Base-by-base conservation (phyloP, 352 stramenopile species). In the Phytophthora brassicae region DNA sequence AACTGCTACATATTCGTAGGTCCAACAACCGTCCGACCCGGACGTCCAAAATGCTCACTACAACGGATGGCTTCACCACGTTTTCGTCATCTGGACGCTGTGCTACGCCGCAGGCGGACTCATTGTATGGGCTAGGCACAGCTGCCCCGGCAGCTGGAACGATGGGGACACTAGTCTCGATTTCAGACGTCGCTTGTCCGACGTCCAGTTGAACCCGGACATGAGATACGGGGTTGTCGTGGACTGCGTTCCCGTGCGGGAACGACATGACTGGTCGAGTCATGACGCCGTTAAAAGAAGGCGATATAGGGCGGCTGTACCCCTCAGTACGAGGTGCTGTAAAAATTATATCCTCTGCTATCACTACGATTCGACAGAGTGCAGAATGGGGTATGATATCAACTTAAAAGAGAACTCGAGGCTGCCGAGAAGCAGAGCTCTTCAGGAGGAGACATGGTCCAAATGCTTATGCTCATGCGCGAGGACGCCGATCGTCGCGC, bases 121-220 rank as follows among this genome's bases (percentile, higher is more conserved):
- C 12, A 62, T 63, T 50, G 53, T 68, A 6, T 68, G 46, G 53
- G 16, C 11, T 6, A 43, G 56, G 8, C 53, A 68, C 31, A 64
- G 60, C n/a, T 68, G 35, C 44, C 43, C 41, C 7, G 47, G 60
- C 3, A 56, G 39, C 24, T 66, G 49, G 49, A 66, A 66, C 20
- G 33, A 66, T 19, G 8, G 17, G 0, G 46, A 66, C n/a, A 60
- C 42, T 3, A 42, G 28, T 14, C 16, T 55, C 3, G 4, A 57
- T 1, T 47, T 66, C 8, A 31, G 49, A 3, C 2, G 38, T 11
- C 42, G 31, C 1, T 19, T 66, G 6, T 4, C 48, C 6, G 42
- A 66, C 20, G 13, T 16, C 6, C 31, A 36, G 0, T 6, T 57
- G 11, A 51, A 45, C 19, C 38, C 43, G 6, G 36, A 49, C 19